Evolutionary conservation across 2,329 filamentous ascomycete species (phyloP), one percentile per base, ranked within the genome.

Genomic region (Colletotrichum sp.): DNA sequence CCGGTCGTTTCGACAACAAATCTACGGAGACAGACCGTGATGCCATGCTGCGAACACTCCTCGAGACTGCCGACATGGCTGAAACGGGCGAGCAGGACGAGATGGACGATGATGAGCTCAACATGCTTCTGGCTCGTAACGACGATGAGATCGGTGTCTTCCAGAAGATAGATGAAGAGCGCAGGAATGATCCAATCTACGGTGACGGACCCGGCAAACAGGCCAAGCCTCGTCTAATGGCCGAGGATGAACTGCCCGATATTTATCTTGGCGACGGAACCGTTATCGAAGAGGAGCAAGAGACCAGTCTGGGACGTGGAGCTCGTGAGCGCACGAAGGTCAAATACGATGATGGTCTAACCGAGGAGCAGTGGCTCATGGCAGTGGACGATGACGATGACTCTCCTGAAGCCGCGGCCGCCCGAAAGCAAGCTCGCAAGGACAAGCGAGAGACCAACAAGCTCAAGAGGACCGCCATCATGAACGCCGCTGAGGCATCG

Each of bases 1-100:
- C 97, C 75, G 97, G 97, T 92, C 97, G 98, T 83, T 99, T 99
- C 87, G 97, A 99, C 80, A 98, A 99, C 88, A 99, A 98, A 83
- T 99, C 97, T 2, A 98, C 97, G 1, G 97, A 98, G 83, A 98
- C 98, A 70, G 97, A 99, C 85, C 95, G 97, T 89, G 97, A 99
- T 82, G 96, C 97, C 58, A 96, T 99, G 92, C 89, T 99, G 79
- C 93, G 97, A 81, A 97, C 97, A 65, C 92, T 99, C 82, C 89
- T 99, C 76, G 97, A 99, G 84, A 94, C 94, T 75, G 92, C 96
- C 9, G 94, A 94, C 73, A 89, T 93, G 86, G 89, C 91, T 0
- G 92, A 94, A 79, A 84, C 86, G 28, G 89, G 90, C 67, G 96
- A 98, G 78, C 95, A 97, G 81, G 96, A 98, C 76, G 97, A 99